phyloP scores from a whole-genome alignment of 768 basidiomycete genomes.

The Austroboletus eburneus region DNA sequence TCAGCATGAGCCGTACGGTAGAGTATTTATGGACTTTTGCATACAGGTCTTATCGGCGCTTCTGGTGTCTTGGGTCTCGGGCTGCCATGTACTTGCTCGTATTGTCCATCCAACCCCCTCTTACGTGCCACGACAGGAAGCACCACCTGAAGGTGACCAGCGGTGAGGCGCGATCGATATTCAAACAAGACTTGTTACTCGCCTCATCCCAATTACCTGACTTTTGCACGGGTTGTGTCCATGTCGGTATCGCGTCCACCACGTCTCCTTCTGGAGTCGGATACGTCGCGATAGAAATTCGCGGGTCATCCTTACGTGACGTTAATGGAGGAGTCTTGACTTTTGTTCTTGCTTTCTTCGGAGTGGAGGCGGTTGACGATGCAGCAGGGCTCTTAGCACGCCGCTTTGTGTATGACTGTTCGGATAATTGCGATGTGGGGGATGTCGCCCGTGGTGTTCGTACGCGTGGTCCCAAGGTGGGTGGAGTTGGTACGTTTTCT shows the following conservation, averaged over 20 bases:
- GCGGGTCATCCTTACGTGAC: slow-evolving; percentile 38
- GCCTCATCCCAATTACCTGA: slow-evolving; percentile 86
- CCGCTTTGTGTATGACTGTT: slow-evolving; percentile 37
- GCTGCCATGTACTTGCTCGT: slow-evolving; percentile 66
- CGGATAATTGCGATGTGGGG: slow-evolving; percentile 18
- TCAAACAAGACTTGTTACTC: slow-evolving; percentile 19
- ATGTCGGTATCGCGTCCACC: slow-evolving; percentile 73
- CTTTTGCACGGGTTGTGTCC: slow-evolving; percentile 68
- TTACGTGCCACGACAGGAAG: slow-evolving; percentile 82
- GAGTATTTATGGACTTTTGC: slow-evolving; percentile 20
- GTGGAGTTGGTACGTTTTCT: slow-evolving; percentile 39
- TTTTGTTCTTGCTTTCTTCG: slow-evolving; percentile 39
- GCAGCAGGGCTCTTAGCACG: slow-evolving; percentile 46
- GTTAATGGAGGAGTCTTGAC: slow-evolving; percentile 31
- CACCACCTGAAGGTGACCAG: slow-evolving; percentile 53
- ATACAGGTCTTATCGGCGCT: slow-evolving; percentile 53
- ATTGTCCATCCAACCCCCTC: slow-evolving; percentile 69
- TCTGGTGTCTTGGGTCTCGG: slow-evolving; percentile 47
- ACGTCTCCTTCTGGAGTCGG: slow-evolving; percentile 55
- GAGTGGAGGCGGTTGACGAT: slow-evolving; percentile 33
- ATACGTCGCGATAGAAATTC: slow-evolving; percentile 65
- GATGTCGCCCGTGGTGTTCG: slow-evolving; percentile 27
- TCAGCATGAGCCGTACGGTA: background rate
- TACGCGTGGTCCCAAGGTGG: slow-evolving; percentile 26
- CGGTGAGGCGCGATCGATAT: slow-evolving; percentile 6